A percentile compares a stretch with the other conserved stretches of the same genome.
phyloP scores from a whole-genome alignment of 1,284 basidiomycete species.

The Sanghuangporus baumii region DNA sequence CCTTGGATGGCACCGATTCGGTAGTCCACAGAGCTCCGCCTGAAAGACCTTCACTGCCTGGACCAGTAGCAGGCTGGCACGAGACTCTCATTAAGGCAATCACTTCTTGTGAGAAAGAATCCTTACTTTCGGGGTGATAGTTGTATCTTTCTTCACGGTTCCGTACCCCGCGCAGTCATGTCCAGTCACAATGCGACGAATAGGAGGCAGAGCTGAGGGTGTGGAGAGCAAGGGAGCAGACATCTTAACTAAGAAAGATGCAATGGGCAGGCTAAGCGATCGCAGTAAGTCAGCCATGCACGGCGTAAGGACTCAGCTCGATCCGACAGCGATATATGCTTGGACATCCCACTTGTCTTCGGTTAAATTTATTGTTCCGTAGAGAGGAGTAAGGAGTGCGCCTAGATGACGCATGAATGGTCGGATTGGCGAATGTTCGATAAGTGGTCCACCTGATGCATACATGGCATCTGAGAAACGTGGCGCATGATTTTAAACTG shows the following conservation, averaged over 20 bases:
- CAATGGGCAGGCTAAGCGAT: background rate
- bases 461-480: background rate
- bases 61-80: slow-evolving; percentile 22
- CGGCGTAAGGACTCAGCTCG: background rate
- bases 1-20: slow-evolving; percentile 44
- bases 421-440: background rate
- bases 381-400: background rate
- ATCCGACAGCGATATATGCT: background rate
- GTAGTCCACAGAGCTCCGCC: slow-evolving; percentile 43
- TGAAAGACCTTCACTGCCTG: slow-evolving; percentile 28
- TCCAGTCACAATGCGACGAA: slow-evolving; percentile 47
- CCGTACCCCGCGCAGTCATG: slow-evolving; percentile 36
- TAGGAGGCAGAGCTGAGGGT: slow-evolving; percentile 24
- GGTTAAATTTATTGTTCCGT: background rate
- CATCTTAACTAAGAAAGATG: slow-evolving; percentile 4
- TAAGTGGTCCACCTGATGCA: slow-evolving; percentile 4
- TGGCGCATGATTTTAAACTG: background rate
- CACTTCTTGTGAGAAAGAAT: background rate
- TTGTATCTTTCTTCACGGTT: slow-evolving; percentile 30
- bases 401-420: background rate
- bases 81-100: background rate
- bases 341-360: background rate
- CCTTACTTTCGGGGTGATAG: slow-evolving; percentile 16
- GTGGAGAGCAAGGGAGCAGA: background rate
- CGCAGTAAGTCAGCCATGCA: slow-evolving; percentile 2